Evolutionary conservation across 495 filamentous ascomycete genomes (phyloP), one percentile per base, ranked within the genome.

Genomic region (Penicillium cataractarum): DNA sequence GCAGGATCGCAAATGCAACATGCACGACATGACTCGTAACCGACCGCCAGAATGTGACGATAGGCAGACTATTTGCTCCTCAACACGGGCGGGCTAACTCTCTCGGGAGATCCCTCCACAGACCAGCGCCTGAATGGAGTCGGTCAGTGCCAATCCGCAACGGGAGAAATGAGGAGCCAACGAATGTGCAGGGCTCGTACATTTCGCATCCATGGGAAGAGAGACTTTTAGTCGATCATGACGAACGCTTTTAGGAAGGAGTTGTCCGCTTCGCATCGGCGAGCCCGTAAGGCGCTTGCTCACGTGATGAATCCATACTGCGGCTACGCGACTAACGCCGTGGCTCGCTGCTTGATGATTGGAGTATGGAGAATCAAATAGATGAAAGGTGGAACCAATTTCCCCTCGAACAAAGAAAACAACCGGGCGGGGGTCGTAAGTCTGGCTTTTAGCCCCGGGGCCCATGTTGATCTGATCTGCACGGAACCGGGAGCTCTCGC

Each of bases 401-500:
- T 9, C 3, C 42, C 40, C 12, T 1, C n/a, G 27, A 54, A 35
- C 51, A 54, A 54, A 54, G 51, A 39, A 54, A 54, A 54, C 29
- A 39, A 39, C 31, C 7, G 53, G 10, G 53, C 33, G 35, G 33
- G 54, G 33, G 54, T 42, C 22, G 51, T n/a, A 39, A 39, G 19
- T 40, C 37, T 29, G 22, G 46, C 19, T 52, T 39, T 49, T 63
- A 55, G 58, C 51, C 62, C 61, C 50, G 15, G 57, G 60, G 56
- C 58, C 58, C 68, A 69, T 64, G 69, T 67, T 70, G 67, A 72
- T 70, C 70, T 59, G 67, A 72, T 72, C 70, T 72, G 67, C 70
- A 70, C 70, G 64, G 66, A 67, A 62, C 60, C 66, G 69, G 69
- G 68, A 59, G 58, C 66, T 63, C 57, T 59, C 63, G 37, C 15